These are phyloP conservation scores for Plasmodium billcollinsi DNA, from an alignment of 169 alveolate genomes.

Conservation along the genomic window DNA sequence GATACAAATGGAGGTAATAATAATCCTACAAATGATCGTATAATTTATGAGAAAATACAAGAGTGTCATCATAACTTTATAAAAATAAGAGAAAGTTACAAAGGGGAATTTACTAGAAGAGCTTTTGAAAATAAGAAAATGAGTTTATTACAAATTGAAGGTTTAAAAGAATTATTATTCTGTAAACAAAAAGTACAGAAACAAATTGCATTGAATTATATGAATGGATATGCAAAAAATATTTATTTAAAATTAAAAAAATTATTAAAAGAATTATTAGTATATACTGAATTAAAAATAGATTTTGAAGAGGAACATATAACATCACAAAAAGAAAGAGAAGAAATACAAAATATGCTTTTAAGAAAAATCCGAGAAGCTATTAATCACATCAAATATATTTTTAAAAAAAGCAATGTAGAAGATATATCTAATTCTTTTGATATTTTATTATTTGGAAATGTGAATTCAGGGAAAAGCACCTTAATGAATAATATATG, in stretches of 20 bases:
- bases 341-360: not conserved
- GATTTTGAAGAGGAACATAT: slow-evolving; percentile 61
- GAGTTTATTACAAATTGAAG: slow-evolving; percentile 79
- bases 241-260: slow-evolving; percentile 18
- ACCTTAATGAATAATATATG: slow-evolving; percentile 81
- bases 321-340: slow-evolving; percentile 8
- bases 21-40: not conserved
- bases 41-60: no score
- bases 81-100: slow-evolving; percentile 81
- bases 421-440: slow-evolving; percentile 52
- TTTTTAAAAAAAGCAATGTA: slow-evolving; percentile 49
- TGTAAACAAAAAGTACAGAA: slow-evolving; percentile 30
- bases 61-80: not conserved
- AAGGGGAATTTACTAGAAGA: slow-evolving; percentile 86
- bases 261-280: slow-evolving; percentile 7
- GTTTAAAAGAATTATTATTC: slow-evolving; percentile 41
- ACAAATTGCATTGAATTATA: slow-evolving; percentile 53
- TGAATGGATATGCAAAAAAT: slow-evolving; percentile 44
- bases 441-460: slow-evolving; percentile 78
- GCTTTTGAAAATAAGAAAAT: slow-evolving; percentile 82
- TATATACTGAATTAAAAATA: slow-evolving; percentile 34
- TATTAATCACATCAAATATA: slow-evolving; percentile 29
- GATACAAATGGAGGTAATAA: not conserved
- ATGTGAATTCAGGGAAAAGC: slow-evolving; percentile 86
- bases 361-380: not conserved